A percentile compares a stretch with the other conserved stretches of the same genome.
Conservation (phyloP, 768 basidiomycete species). For the Calocera viscosa region DNA sequence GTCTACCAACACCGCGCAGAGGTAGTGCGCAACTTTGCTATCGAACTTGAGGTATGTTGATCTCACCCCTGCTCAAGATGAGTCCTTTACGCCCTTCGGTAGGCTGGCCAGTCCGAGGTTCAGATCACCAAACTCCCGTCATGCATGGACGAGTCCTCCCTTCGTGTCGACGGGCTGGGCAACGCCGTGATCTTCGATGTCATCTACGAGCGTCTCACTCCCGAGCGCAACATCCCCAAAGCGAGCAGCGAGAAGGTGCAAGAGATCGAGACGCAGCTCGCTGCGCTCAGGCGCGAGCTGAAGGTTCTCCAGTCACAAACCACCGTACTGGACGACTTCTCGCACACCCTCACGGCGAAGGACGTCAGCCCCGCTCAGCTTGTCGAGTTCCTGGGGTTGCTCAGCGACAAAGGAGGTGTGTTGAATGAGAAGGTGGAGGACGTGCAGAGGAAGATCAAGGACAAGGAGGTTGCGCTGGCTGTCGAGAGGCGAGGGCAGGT, state of each 20-base stretch:
- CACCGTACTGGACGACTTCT: conserved; percentile 14
- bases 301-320: not conserved
- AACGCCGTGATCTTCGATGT: conserved; percentile 43
- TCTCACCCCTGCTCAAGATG: not conserved
- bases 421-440: conserved; percentile 26
- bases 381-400: conserved; percentile 32
- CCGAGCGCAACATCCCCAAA: not conserved
- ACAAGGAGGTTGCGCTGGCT: conserved; percentile 32
- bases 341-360: conserved; percentile 34
- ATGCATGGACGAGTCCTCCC: conserved; percentile 39
- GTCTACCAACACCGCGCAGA: conserved; percentile 13
- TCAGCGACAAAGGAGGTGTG: conserved; percentile 16
- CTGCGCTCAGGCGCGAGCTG: conserved; percentile 2
- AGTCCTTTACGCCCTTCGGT: not conserved
- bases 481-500: conserved; percentile 25
- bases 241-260: not conserved
- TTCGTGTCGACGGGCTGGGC: conserved; percentile 39
- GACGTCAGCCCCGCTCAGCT: conserved; percentile 19
- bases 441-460: conserved; percentile 34
- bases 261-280: not conserved
- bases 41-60: conserved; percentile 13
- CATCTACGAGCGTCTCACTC: conserved; percentile 27
- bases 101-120: conserved; percentile 45
- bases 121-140: conserved; percentile 40
- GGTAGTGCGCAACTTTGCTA: conserved; percentile 9